phyloP scores from a whole-genome alignment of 345 rosid genomes.

The Streptanthus diversifolius region DNA sequence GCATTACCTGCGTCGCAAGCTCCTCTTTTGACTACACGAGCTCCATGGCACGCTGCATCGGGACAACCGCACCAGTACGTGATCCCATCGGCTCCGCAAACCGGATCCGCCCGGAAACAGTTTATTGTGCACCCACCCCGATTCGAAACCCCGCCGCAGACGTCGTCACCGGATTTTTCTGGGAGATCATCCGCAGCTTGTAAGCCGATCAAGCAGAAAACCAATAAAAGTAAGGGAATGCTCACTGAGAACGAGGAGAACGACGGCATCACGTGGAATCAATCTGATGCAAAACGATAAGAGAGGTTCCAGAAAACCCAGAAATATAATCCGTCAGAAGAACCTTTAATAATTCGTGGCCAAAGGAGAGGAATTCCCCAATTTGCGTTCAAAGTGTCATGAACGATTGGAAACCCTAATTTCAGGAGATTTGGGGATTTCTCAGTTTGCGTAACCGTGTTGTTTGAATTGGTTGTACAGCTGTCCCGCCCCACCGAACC shows the following conservation, averaged over 20 bases:
- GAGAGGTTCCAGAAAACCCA: background rate
- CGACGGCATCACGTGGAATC: constrained; percentile 18
- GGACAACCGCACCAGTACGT: constrained; percentile 97
- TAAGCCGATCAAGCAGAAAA: constrained; percentile 26
- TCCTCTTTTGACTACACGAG: constrained; percentile 62
- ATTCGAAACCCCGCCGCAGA: constrained; percentile 33
- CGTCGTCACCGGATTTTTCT: constrained; percentile 19
- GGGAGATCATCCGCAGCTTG: constrained; percentile 34
- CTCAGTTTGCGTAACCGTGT: constrained; percentile 7
- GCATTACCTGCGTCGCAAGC: constrained; percentile 69
- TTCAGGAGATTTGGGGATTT: constrained; percentile 24
- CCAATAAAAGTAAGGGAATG: constrained; percentile 8
- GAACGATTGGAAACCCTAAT: constrained; percentile 25
- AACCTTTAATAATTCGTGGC: background rate
- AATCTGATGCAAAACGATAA: background rate
- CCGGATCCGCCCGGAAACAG: constrained; percentile 85
- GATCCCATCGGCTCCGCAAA: constrained; percentile 78
- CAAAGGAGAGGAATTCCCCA: background rate
- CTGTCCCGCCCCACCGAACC: background rate
- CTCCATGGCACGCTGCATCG: constrained; percentile 71
- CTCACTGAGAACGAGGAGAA: background rate
- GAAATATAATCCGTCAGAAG: background rate
- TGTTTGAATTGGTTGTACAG: constrained; percentile 16
- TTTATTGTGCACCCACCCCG: constrained; percentile 57
- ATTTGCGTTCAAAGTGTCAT: background rate